Percentiles rank a stretch among this genome's conserved stretches.
Evolutionary conservation across 345 rosid species (phyloP).

Genomic region (Ceriops tagal): DNA sequence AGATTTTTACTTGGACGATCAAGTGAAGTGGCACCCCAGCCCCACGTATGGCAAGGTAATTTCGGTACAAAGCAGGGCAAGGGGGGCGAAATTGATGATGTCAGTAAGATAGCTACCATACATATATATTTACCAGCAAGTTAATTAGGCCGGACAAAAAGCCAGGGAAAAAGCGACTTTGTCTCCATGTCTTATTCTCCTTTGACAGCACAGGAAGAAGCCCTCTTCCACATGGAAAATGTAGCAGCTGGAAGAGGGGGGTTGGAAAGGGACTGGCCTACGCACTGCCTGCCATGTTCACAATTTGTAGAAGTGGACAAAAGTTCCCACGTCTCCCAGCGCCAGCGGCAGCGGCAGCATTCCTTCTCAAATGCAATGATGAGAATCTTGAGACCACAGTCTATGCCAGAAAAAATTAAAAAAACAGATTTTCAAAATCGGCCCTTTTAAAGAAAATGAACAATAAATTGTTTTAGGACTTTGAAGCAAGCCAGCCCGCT

Average conservation of each 20-base stretch:
- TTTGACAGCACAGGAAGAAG: conserved; percentile 12
- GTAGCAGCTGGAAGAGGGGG: neutral
- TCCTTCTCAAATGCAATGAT: conserved; percentile 8
- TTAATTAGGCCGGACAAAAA: neutral
- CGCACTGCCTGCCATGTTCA: conserved; percentile 5
- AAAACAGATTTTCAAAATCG: too few species aligned
- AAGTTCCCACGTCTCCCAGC: conserved; percentile 6
- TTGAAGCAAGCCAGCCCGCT: too few species aligned
- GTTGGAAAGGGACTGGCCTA: conserved; percentile 11
- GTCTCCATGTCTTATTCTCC: conserved; percentile 9
- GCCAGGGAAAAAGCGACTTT: neutral
- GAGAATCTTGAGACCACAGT: neutral
- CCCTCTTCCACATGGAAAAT: conserved; percentile 12
- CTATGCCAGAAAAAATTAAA: neutral
- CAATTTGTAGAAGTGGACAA: neutral
- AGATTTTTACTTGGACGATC: too few species aligned
- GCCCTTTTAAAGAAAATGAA: neutral
- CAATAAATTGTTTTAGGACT: too few species aligned
- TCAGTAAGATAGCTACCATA: too few species aligned
- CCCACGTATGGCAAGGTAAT: too few species aligned
- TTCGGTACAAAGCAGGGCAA: too few species aligned
- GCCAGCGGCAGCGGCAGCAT: neutral
- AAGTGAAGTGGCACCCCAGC: too few species aligned
- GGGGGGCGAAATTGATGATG: neutral
- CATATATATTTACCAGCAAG: neutral